These are phyloP conservation scores for Talaromyces sp. DNA, from an alignment of 2,329 filamentous ascomycete species.

Conservation along the genomic window DNA sequence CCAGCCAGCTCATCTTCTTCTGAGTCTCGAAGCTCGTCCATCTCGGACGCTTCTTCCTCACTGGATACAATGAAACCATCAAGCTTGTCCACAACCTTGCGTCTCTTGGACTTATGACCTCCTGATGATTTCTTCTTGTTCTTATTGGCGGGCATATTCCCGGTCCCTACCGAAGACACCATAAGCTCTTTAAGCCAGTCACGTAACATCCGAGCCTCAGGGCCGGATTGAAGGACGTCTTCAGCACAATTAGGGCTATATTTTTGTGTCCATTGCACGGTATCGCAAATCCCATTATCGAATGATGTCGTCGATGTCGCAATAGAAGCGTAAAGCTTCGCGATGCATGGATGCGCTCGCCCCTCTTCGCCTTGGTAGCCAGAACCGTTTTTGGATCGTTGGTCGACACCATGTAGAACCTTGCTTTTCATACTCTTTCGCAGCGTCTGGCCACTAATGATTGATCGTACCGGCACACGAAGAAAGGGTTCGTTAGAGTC, in stretches of 20 bases:
- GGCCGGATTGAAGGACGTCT: constrained; percentile 71
- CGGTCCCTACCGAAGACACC: constrained; percentile 70
- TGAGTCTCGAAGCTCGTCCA: constrained; percentile 64
- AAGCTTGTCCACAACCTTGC: constrained; percentile 65
- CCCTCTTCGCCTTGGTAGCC: constrained; percentile 14
- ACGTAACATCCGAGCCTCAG: constrained; percentile 66
- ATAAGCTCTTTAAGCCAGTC: constrained; percentile 77
- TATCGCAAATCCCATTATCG: constrained; percentile 73
- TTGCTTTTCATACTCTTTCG: constrained; percentile 29
- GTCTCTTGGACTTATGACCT: constrained; percentile 54
- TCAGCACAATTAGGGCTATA: constrained; percentile 68
- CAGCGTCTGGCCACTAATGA: constrained; percentile 30
- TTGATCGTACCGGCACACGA: constrained; percentile 29
- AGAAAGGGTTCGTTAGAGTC: constrained; percentile 20
- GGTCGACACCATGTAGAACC: constrained; percentile 24
- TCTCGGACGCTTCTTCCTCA: constrained; percentile 67
- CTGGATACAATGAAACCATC: constrained; percentile 77
- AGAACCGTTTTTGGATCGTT: constrained; percentile 11
- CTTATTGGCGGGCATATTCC: constrained; percentile 36
- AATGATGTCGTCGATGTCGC: constrained; percentile 67
- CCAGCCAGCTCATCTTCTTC: constrained; percentile 46
- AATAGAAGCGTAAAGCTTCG: constrained; percentile 58
- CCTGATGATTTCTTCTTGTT: constrained; percentile 23
- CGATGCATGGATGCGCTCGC: constrained; percentile 55
- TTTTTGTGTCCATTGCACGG: constrained; percentile 72